phyloP scores from a whole-genome alignment of 73 alveolate genomes.

The Tetrahymena elliotti region DNA sequence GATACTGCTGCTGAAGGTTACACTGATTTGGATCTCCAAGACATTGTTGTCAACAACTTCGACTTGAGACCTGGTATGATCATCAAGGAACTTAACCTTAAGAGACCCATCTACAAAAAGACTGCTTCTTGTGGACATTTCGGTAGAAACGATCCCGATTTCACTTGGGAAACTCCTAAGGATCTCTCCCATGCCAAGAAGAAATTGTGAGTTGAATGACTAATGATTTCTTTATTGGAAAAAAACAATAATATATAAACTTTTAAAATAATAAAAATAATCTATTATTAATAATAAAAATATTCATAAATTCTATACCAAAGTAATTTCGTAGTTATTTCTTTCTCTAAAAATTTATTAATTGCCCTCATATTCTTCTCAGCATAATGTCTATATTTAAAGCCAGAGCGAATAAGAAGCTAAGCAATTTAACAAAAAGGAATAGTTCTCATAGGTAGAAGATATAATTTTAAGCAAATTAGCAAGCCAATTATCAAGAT shows the following conservation, averaged over 20 bases:
- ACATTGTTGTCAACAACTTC: constrained; percentile 58
- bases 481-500: not conserved
- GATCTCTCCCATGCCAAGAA: not conserved
- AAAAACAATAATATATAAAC: not conserved
- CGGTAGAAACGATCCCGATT: constrained; percentile 73
- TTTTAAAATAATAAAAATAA: not conserved
- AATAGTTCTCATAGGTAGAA: not conserved
- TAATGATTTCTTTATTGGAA: not conserved
- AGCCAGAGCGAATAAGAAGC: not conserved
- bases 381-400: not conserved
- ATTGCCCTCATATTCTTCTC: not conserved
- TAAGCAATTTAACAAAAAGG: not conserved
- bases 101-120: constrained; percentile 67
- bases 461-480: not conserved
- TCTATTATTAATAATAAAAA: not conserved
- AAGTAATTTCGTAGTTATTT: not conserved
- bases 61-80: constrained; percentile 75
- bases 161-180: constrained; percentile 70
- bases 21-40: constrained; percentile 60
- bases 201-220: not conserved
- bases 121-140: constrained; percentile 87
- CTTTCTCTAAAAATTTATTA: not conserved
- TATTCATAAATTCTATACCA: not conserved
- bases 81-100: constrained; percentile 60
- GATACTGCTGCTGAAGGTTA: constrained; percentile 67